These are phyloP conservation scores for Entomortierella parvispora DNA, from an alignment of 192 early-diverging fungal genomes.

Conservation along the genomic window DNA sequence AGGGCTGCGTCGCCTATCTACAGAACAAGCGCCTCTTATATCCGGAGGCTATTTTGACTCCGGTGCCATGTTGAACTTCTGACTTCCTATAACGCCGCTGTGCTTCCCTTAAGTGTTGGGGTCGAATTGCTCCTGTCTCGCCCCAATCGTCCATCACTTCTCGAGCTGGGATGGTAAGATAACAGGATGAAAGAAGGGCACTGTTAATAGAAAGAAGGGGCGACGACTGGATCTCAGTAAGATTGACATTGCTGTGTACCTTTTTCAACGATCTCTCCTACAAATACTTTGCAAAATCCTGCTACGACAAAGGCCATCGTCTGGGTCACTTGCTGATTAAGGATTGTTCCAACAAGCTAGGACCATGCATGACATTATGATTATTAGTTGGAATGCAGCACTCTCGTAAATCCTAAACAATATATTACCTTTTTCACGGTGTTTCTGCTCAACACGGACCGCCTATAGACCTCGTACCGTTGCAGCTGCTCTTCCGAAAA, in stretches of 20 bases:
- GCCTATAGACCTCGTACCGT: slow-evolving; percentile 84
- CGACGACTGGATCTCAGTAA: not conserved
- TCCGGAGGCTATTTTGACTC: slow-evolving; percentile 19
- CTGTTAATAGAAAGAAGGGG: not conserved
- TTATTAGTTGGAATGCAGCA: not conserved
- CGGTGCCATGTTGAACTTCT: slow-evolving; percentile 21
- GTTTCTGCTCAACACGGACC: slow-evolving; percentile 79
- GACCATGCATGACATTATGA: not conserved
- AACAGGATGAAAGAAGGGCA: not conserved
- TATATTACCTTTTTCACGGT: slow-evolving; percentile 76
- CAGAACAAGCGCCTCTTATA: slow-evolving; percentile 47
- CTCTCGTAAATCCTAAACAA: not conserved
- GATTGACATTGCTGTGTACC: slow-evolving; percentile 40
- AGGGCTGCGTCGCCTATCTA: slow-evolving; percentile 1
- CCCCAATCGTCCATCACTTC: slow-evolving; percentile 86
- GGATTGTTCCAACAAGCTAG: slow-evolving; percentile 68
- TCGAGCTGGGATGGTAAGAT: slow-evolving; percentile 59
- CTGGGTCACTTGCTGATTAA: slow-evolving; percentile 77
- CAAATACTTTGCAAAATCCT: slow-evolving; percentile 91
- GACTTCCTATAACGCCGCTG: slow-evolving; percentile 77
- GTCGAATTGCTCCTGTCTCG: slow-evolving; percentile 76
- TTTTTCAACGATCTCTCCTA: slow-evolving; percentile 89
- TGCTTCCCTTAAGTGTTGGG: slow-evolving; percentile 89
- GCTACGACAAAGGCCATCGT: slow-evolving; percentile 85
- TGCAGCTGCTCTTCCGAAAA: slow-evolving; percentile 79